A percentile compares a stretch with the other conserved stretches of the same genome.
phyloP scores from a whole-genome alignment of 306 rosid species.

The Fragaria nilgerrensis region DNA sequence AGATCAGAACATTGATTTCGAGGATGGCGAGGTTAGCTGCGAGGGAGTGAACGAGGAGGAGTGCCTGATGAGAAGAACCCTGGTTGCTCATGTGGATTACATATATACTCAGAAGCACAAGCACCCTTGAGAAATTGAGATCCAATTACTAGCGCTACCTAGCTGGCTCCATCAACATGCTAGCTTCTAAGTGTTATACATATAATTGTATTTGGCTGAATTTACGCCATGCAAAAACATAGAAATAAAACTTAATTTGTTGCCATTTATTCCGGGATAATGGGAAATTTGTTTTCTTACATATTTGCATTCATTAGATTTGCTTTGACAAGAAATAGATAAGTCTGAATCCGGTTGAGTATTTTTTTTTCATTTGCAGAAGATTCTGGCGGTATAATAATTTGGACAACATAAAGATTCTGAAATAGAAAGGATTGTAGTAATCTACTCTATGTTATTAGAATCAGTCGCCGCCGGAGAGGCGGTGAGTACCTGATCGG shows the following conservation, averaged over 20 bases:
- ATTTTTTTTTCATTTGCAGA: not conserved
- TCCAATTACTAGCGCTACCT: not conserved
- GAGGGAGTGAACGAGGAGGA: constrained; percentile 40
- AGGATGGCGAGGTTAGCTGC: constrained; percentile 48
- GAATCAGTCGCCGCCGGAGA: not conserved
- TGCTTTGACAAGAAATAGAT: not conserved
- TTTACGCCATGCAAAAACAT: not conserved
- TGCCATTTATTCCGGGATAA: not conserved
- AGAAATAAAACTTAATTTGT: not conserved
- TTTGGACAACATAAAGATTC: not conserved
- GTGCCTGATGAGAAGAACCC: constrained; percentile 70
- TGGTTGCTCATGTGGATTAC: constrained; percentile 68
- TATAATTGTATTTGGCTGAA: not conserved
- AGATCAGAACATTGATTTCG: not conserved
- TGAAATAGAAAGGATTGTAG: not conserved
- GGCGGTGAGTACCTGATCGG: not conserved
- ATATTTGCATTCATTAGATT: not conserved
- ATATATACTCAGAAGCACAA: constrained; percentile 58
- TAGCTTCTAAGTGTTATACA: not conserved
- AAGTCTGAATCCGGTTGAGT: not conserved
- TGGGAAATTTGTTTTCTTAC: not conserved
- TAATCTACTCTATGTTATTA: not conserved
- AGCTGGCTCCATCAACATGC: not conserved
- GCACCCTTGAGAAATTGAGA: constrained; percentile 29
- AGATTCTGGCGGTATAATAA: not conserved